These are phyloP conservation scores for Debaryomyces sp. DNA, from an alignment of 1,139 yeast species.

Conservation along the genomic window DNA sequence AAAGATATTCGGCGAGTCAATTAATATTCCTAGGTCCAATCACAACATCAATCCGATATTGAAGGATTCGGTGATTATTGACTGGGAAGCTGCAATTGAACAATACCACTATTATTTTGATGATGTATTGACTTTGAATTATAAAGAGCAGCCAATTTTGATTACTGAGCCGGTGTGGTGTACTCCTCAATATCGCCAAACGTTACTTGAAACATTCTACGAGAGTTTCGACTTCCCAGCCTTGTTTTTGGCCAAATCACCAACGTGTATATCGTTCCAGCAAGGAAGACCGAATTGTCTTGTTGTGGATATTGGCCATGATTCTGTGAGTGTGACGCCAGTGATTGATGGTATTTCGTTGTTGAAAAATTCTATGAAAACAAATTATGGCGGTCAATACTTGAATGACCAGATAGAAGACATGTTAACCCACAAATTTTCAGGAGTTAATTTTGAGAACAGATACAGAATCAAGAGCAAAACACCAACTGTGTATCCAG, in stretches of 20 bases:
- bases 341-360: conserved; percentile 91
- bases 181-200: conserved; percentile 64
- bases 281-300: conserved; percentile 92
- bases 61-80: conserved; percentile 60
- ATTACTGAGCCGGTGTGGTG: conserved; percentile 91
- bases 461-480: conserved; percentile 38
- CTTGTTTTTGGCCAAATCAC: conserved; percentile 78
- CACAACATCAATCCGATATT: conserved; percentile 61
- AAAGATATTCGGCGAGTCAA: conserved; percentile 55
- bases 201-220: conserved; percentile 72
- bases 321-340: conserved; percentile 82
- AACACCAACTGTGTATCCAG: conserved; percentile 37
- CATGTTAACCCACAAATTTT: conserved; percentile 23
- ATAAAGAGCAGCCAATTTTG: conserved; percentile 72
- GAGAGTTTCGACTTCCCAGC: conserved; percentile 84
- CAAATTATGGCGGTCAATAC: conserved; percentile 66
- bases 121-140: conserved; percentile 50
- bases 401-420: conserved; percentile 49
- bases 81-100: conserved; percentile 77
- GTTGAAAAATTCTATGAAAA: conserved; percentile 68
- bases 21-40: conserved; percentile 55
- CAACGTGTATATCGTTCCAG: conserved; percentile 91
- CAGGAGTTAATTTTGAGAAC: conserved; percentile 15
- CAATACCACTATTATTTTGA: conserved; percentile 63
- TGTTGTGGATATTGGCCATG: conserved; percentile 92